Conservation (phyloP, 2,329 filamentous ascomycete species). For the Xylariaceae sp. region DNA sequence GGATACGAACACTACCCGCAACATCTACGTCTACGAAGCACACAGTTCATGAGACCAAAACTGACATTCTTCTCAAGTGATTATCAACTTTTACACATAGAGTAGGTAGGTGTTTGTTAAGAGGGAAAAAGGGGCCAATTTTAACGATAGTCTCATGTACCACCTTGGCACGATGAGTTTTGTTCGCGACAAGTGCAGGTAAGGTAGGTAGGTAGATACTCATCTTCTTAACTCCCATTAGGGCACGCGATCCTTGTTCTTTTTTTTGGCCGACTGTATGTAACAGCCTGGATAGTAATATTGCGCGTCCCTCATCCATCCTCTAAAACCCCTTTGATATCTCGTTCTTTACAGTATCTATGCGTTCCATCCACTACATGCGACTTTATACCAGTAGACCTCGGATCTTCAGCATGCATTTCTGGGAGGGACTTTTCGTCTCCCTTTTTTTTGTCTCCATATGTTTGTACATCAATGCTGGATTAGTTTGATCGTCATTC, state of each 20-base stretch:
- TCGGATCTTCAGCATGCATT: background rate
- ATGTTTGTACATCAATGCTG: background rate
- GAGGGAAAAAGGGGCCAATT: background rate
- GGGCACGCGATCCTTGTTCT: background rate
- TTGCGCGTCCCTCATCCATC: background rate
- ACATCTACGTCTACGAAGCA: background rate
- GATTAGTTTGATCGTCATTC: slow-evolving; percentile 2
- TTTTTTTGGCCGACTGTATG: background rate
- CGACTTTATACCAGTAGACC: background rate
- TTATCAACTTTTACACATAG: background rate
- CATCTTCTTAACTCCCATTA: background rate
- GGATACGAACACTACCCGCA: too few species aligned
- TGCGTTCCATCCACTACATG: slow-evolving; percentile 1
- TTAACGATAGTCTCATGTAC: too few species aligned
- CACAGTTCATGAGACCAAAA: background rate
- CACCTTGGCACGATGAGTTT: background rate
- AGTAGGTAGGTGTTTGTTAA: background rate
- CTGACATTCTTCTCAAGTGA: background rate
- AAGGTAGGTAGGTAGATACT: background rate
- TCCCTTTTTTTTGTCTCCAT: background rate
- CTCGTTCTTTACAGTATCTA: background rate
- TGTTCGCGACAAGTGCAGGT: background rate
- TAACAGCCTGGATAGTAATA: background rate
- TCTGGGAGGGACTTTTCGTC: background rate
- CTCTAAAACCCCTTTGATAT: background rate